Base-by-base conservation (phyloP, 1,284 basidiomycete genomes). In the Pterulicium gracile region DNA sequence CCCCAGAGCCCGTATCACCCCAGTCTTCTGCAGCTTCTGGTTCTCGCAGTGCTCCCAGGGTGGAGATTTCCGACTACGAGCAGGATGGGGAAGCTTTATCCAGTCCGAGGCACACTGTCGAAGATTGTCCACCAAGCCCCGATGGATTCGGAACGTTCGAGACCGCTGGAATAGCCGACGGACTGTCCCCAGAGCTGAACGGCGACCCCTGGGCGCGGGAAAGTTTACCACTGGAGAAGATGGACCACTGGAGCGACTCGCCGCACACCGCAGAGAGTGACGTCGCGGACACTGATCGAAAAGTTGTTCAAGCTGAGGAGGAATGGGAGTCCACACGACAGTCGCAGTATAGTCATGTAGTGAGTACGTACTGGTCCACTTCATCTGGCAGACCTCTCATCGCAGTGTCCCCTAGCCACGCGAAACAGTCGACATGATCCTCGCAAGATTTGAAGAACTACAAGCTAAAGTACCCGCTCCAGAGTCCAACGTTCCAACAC, bases 281-380 rank as follows among this genome's bases (percentile, higher is more conserved):
- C n/a, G n/a, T n/a, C n/a, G n/a, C n/a, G n/a, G n/a, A n/a, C n/a
- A n/a, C n/a, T n/a, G n/a, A n/a, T n/a, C n/a, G n/a, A n/a, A n/a
- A n/a, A n/a, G 55, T 66, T 21, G 51, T 65, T n/a, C 56, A 58
- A 3, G 51, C 52, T 1, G 54, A 62, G 3, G 81, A 86, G 54
- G 79, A 81, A 59, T 86, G 84, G 83, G 79, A 81, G 52, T 55
- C 61, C n/a, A 80, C 82, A 3, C 72, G 65, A 51, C 65, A 65
- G 54, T 64, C 72, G 52, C 80, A 81, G 54, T 75, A 84, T 57
- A 69, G 67, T 43, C 67, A 70, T 57, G 75, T 84, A 58, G 84
- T 85, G 61, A 61, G 79, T 71, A 51, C 47, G 17, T 43, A 23
- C 42, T 47, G n/a, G n/a, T n/a, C n/a, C n/a, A n/a, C n/a, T n/a